Evolutionary conservation across 2,329 filamentous ascomycete genomes (phyloP).

Genomic region (Curvularia spicifera): DNA sequence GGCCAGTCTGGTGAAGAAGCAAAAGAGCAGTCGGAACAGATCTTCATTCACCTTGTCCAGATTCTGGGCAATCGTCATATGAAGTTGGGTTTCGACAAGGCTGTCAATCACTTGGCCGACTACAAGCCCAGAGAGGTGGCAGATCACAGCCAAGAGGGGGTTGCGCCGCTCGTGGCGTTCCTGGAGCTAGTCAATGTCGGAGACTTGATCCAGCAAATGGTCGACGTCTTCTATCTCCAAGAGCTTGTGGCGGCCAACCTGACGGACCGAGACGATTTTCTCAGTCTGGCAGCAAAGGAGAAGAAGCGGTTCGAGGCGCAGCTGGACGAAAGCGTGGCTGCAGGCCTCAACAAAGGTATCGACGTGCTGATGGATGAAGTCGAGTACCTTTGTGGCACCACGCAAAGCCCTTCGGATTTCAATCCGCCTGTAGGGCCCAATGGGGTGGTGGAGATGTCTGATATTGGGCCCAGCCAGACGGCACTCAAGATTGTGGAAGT

Average conservation of each 20-base stretch:
- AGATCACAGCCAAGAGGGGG: conserved; percentile 72
- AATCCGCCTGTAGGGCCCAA: conserved; percentile 67
- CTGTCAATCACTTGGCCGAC: conserved; percentile 84
- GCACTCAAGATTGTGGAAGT: conserved; percentile 83
- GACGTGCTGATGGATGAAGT: conserved; percentile 99
- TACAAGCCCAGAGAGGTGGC: conserved; percentile 88
- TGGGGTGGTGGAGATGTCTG: conserved; percentile 49
- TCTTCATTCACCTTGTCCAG: conserved; percentile 84
- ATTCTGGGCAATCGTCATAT: conserved; percentile 87
- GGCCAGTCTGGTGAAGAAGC: conserved; percentile 83
- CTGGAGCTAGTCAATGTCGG: conserved; percentile 97
- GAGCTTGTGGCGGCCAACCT: conserved; percentile 84
- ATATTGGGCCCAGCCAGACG: conserved; percentile 78
- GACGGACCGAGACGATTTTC: conserved; percentile 90
- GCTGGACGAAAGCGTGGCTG: conserved; percentile 94
- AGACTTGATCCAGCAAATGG: conserved; percentile 97
- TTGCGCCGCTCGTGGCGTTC: conserved; percentile 92
- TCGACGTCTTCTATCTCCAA: conserved; percentile 98
- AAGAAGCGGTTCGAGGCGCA: conserved; percentile 99
- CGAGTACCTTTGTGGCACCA: conserved; percentile 90
- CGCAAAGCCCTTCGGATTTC: conserved; percentile 85
- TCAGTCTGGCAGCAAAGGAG: conserved; percentile 87
- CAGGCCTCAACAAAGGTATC: conserved; percentile 95
- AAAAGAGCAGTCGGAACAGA: conserved; percentile 83
- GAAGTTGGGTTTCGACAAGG: conserved; percentile 90